Evolutionary conservation across 495 filamentous ascomycete species (phyloP).

Genomic region (Tuber brumale): DNA sequence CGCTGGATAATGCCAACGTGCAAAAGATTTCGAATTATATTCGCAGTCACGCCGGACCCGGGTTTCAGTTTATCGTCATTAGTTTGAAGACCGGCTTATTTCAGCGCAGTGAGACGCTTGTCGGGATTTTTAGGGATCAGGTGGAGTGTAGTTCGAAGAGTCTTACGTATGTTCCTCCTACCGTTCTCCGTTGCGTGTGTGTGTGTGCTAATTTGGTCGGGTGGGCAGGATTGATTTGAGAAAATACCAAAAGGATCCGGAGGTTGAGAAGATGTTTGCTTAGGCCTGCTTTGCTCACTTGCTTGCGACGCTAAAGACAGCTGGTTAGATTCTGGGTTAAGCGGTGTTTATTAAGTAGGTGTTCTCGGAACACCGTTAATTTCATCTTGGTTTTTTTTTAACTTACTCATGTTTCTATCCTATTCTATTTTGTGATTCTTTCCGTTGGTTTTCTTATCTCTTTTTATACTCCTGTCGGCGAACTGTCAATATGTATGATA

Average conservation of each 20-base stretch:
- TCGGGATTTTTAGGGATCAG: slow-evolving; percentile 94
- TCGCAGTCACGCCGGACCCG: slow-evolving; percentile 82
- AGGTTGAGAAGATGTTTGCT: slow-evolving; percentile 6
- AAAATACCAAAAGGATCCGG: slow-evolving; percentile 23
- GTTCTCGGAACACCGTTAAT: not conserved
- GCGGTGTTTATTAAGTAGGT: slow-evolving; percentile 2
- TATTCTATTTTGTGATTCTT: slow-evolving; percentile 14
- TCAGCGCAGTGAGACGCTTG: slow-evolving; percentile 84
- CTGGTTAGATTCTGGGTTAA: not conserved
- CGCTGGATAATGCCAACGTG: slow-evolving; percentile 93
- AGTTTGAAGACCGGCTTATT: slow-evolving; percentile 89
- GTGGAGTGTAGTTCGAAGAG: slow-evolving; percentile 79
- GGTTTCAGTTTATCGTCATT: slow-evolving; percentile 99
- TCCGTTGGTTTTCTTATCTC: not conserved
- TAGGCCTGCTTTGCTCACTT: not conserved
- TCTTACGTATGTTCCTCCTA: slow-evolving; percentile 67
- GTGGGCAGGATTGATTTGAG: slow-evolving; percentile 34
- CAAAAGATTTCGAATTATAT: slow-evolving; percentile 94
- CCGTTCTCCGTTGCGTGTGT: not conserved
- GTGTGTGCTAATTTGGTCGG: slow-evolving; percentile 8
- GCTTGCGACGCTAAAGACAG: not conserved
- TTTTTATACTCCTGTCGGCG: not conserved
- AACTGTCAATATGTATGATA: not conserved
- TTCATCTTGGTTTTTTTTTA: not conserved
- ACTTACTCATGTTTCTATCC: not conserved